phyloP scores from a whole-genome alignment of 306 rosid species.

The Dalbergia oliveri region DNA sequence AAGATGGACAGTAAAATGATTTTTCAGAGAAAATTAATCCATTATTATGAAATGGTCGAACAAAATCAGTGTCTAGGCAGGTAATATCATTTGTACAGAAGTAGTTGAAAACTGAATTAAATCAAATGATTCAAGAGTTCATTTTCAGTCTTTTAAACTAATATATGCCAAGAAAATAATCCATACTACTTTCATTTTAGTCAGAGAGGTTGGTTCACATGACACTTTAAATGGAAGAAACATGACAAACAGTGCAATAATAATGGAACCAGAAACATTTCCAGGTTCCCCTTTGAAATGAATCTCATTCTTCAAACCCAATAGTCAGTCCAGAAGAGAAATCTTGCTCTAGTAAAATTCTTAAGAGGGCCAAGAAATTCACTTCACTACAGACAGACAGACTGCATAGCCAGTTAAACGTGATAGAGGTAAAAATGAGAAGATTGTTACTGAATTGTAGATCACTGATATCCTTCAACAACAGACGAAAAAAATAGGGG shows the following conservation, averaged over 20 bases:
- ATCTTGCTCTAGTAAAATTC: not conserved
- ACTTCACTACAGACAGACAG: not conserved
- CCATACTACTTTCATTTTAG: conserved; percentile 18
- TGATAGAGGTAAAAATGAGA: not conserved
- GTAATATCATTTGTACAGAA: conserved; percentile 10
- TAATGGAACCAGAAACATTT: not conserved
- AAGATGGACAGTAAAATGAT: conserved; percentile 2
- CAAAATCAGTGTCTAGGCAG: conserved; percentile 10
- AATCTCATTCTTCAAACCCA: not conserved
- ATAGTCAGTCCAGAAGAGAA: not conserved
- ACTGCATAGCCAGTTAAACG: not conserved
- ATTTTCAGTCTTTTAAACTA: not conserved
- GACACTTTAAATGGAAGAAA: conserved; percentile 25
- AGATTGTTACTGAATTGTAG: not conserved
- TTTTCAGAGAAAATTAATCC: conserved; percentile 2
- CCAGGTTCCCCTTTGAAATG: conserved; percentile 21
- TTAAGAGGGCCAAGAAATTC: not conserved
- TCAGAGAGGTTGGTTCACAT: not conserved
- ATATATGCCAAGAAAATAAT: not conserved
- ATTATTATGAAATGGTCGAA: not conserved
- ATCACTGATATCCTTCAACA: conserved; percentile 23
- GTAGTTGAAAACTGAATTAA: conserved; percentile 1
- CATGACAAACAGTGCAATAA: not conserved
- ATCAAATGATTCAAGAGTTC: not conserved
- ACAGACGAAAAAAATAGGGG: conserved; percentile 23